These are phyloP conservation scores for Yamadazyma friedrichii DNA, from an alignment of 1,139 yeast species.

Conservation along the genomic window DNA sequence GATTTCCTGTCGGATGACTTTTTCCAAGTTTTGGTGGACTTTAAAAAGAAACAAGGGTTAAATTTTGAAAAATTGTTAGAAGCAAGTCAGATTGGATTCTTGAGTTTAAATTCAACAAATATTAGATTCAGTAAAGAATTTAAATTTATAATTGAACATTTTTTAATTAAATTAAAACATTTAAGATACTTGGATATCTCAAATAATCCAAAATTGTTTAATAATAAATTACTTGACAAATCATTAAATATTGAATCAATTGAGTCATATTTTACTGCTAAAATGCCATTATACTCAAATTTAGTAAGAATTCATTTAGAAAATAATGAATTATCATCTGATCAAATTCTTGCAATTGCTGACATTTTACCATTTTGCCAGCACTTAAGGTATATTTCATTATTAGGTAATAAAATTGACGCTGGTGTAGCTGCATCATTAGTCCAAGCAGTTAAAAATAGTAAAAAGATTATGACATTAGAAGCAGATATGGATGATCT, in stretches of 20 bases:
- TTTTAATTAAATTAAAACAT: slow-evolving; percentile 44
- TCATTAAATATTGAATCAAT: slow-evolving; percentile 15
- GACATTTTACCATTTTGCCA: slow-evolving; percentile 63
- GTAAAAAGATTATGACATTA: slow-evolving; percentile 37
- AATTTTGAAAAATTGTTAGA: slow-evolving; percentile 20
- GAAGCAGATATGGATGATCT: slow-evolving; percentile 40
- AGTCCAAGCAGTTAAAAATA: slow-evolving; percentile 41
- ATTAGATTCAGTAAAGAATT: slow-evolving; percentile 37
- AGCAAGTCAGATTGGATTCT: slow-evolving; percentile 47
- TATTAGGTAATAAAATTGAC: slow-evolving; percentile 59
- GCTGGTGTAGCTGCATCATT: slow-evolving; percentile 37
- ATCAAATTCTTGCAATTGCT: slow-evolving; percentile 53
- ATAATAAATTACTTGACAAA: slow-evolving; percentile 3
- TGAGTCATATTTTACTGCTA: slow-evolving; percentile 44
- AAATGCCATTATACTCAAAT: slow-evolving; percentile 57
- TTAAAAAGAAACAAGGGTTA: slow-evolving; percentile 13
- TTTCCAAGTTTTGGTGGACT: slow-evolving; percentile 26
- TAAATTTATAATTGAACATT: slow-evolving; percentile 30
- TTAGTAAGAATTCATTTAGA: slow-evolving; percentile 62
- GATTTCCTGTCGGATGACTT: slow-evolving; percentile 47
- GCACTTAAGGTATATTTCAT: slow-evolving; percentile 55
- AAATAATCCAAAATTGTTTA: slow-evolving; percentile 58
- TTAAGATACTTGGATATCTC: slow-evolving; percentile 67
- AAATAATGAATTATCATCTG: slow-evolving; percentile 49
- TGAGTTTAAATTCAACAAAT: slow-evolving; percentile 71